phyloP scores from a whole-genome alignment of 306 rosid genomes.

The Fragaria iinumae region DNA sequence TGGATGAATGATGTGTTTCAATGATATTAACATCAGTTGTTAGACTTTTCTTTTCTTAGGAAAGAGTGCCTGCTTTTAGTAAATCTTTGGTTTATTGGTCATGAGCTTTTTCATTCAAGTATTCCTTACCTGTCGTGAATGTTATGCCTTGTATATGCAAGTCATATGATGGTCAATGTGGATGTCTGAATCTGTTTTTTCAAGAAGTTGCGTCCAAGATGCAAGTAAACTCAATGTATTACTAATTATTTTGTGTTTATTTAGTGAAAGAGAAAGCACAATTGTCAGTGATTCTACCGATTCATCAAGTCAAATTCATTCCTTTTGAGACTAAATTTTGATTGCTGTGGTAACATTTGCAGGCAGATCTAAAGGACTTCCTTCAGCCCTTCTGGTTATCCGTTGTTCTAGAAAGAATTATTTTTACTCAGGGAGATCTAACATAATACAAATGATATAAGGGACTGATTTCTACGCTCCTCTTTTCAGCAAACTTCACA shows the following conservation, averaged over 20 bases:
- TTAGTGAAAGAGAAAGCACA: too few species aligned
- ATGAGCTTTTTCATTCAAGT: not conserved
- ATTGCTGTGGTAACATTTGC: conserved; percentile 41
- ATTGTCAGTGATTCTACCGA: not conserved
- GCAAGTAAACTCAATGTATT: too few species aligned
- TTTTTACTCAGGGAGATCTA: conserved; percentile 77
- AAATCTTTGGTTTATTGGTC: too few species aligned
- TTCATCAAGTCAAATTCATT: not conserved
- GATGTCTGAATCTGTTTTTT: conserved; percentile 68
- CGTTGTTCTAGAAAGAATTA: conserved; percentile 85
- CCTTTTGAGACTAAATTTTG: not conserved
- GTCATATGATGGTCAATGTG: conserved; percentile 97
- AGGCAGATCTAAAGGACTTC: conserved; percentile 70
- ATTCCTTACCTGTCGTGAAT: conserved; percentile 5
- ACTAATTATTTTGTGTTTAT: too few species aligned
- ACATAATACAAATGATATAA: too few species aligned
- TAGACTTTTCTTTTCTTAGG: too few species aligned
- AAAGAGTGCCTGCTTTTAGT: too few species aligned
- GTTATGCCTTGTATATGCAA: conserved; percentile 31
- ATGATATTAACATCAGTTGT: too few species aligned
- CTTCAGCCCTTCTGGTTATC: conserved; percentile 93
- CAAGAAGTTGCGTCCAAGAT: too few species aligned
- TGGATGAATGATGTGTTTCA: too few species aligned
- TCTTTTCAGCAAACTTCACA: too few species aligned
- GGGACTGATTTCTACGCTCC: too few species aligned